Evolutionary conservation across 2,329 filamentous ascomycete species (phyloP).

Genomic region (Tympanopsis confertula): DNA sequence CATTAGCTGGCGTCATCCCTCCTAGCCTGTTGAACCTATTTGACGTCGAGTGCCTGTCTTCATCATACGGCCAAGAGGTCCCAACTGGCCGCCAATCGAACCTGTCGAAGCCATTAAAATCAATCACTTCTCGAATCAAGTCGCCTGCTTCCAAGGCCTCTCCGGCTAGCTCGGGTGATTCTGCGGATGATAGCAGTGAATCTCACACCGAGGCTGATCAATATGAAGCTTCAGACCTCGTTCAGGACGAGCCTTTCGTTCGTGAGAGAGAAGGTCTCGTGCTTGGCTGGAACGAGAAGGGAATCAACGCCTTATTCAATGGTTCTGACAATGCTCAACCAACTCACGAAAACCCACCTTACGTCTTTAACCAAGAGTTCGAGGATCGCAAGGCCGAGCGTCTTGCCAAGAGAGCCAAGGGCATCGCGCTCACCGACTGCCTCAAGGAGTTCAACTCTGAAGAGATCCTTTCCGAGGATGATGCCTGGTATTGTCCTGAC

Average conservation of each 20-base stretch:
- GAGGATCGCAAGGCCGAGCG: constrained; percentile 51
- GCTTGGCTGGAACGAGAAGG: constrained; percentile 69
- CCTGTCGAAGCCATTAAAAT: too few relatives aligned
- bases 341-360: too few relatives aligned
- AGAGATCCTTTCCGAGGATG: constrained; percentile 85
- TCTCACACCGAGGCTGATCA: too few relatives aligned
- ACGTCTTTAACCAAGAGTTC: constrained; percentile 51
- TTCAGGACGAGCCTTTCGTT: too few relatives aligned
- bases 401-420: constrained; percentile 54
- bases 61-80: too few relatives aligned
- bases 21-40: neutral
- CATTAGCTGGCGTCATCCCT: neutral
- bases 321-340: constrained; percentile 18
- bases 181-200: too few relatives aligned
- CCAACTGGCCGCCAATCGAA: too few relatives aligned
- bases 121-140: too few relatives aligned
- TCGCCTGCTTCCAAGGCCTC: too few relatives aligned
- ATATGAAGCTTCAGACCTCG: too few relatives aligned
- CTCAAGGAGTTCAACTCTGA: constrained; percentile 89
- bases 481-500: constrained; percentile 93
- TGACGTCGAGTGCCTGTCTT: too few relatives aligned
- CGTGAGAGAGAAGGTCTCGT: constrained; percentile 75
- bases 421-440: constrained; percentile 79
- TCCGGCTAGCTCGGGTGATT: too few relatives aligned
- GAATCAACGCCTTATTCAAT: constrained; percentile 60